Conservation (phyloP, 345 rosid genomes). For the Camelina laxa region DNA sequence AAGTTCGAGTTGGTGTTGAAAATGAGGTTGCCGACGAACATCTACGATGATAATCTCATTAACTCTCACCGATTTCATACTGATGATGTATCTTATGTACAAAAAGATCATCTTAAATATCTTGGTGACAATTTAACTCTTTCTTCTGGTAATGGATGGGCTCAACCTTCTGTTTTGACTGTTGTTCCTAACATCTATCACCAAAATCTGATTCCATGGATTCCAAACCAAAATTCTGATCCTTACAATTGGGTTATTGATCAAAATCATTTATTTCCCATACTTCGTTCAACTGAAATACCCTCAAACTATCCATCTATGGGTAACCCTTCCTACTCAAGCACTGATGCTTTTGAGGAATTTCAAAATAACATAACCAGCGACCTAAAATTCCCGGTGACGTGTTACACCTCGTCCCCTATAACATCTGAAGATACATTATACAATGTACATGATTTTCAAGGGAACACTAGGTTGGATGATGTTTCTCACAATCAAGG, state of each 20-base stretch:
- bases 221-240: neutral
- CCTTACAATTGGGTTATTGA: neutral
- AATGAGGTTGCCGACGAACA: neutral
- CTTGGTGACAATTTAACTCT: neutral
- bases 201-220: neutral
- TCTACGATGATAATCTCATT: neutral
- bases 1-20: too few species aligned
- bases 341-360: neutral
- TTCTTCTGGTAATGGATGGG: neutral
- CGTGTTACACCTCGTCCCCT: neutral
- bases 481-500: neutral
- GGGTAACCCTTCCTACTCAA: neutral
- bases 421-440: neutral
- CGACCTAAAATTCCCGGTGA: neutral
- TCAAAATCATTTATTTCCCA: neutral
- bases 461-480: neutral
- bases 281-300: neutral
- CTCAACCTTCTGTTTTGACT: neutral
- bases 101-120: neutral
- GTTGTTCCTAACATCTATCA: neutral
- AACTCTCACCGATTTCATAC: neutral
- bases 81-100: neutral
- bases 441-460: neutral
- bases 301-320: neutral
- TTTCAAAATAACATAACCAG: neutral